Base-by-base conservation (phyloP, 2,329 filamentous ascomycete genomes). In the Alternaria longipes region DNA sequence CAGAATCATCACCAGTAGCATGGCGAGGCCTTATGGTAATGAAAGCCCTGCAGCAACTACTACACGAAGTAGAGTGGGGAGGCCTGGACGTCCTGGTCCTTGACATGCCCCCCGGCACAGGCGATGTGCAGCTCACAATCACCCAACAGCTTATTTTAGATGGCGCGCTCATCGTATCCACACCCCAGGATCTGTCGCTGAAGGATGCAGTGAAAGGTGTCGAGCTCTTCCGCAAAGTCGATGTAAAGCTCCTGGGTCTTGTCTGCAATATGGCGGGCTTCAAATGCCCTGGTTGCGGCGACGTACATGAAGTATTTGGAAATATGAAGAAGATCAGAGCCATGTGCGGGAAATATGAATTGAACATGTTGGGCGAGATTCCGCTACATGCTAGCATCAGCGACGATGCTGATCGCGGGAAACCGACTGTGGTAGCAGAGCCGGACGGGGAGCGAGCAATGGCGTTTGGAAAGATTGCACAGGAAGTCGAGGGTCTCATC, bases 11-110 rank as follows among this genome's bases (percentile, higher is more conserved):
- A 5, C 92, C 94, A 0, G 91, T 99, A 16, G 94, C 95, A 32
- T 99, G 95, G 95, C 89, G 95, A 53, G 95, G 95, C 0, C 86
- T 97, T 3, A 97, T 99, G 94, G 92, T 98, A 14, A 96, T 97
- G 85, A 99, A 98, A 75, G 95, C 95, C 0, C 85, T 99, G 66
- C 94, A 97, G 69, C 95, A 99, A 76, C 88, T 99, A 5, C 86
- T 99, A 8, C 94, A 97, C 77, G 93, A 97, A 69, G 95, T 99
- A 0, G 91, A 95, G 54, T 99, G 95, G 95, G 92, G 90, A 14
- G 90, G 89, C 12, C 83, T 99, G 3, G 95, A 99, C 76, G 82
- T 98, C 2, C 84, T 99, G 1, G 90, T 99, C 4, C 83, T 99
- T 3, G 95, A 99, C 77, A 81, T 99, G 50, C 95, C 95, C 0